phyloP scores from a whole-genome alignment of 768 basidiomycete species.

The Agrocybe praecox region DNA sequence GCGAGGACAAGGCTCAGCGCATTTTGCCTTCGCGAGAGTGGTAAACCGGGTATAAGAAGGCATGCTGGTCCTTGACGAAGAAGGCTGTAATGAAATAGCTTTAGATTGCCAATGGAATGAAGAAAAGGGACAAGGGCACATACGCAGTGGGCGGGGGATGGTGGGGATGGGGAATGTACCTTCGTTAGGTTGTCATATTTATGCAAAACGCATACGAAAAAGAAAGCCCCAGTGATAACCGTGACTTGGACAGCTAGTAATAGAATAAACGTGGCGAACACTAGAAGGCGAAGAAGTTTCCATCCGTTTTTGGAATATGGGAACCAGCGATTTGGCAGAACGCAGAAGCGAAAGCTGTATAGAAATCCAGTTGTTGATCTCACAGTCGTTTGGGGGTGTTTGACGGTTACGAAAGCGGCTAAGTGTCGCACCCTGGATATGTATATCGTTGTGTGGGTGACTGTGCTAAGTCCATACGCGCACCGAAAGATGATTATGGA shows the following conservation, averaged over 20 bases:
- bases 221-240: not conserved
- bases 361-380: not conserved
- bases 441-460: not conserved
- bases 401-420: not conserved
- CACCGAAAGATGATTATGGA: not conserved
- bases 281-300: not conserved
- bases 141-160: not conserved
- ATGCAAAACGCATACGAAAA: not conserved
- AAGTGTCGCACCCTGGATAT: not conserved
- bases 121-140: not conserved
- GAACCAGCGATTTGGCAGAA: not conserved
- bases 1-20: not conserved
- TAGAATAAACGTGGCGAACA: not conserved
- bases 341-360: not conserved
- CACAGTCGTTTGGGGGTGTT: not conserved
- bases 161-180: not conserved
- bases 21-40: slow-evolving; percentile 4
- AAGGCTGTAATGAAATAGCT: not conserved
- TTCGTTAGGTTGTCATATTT: not conserved
- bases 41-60: slow-evolving; percentile 6
- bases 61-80: not conserved
- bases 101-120: not conserved
- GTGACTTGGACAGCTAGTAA: not conserved
- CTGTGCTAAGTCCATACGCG: not conserved
- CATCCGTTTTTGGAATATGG: not conserved